Conservation (phyloP, 306 rosid species). For the Dryas alaskensis region DNA sequence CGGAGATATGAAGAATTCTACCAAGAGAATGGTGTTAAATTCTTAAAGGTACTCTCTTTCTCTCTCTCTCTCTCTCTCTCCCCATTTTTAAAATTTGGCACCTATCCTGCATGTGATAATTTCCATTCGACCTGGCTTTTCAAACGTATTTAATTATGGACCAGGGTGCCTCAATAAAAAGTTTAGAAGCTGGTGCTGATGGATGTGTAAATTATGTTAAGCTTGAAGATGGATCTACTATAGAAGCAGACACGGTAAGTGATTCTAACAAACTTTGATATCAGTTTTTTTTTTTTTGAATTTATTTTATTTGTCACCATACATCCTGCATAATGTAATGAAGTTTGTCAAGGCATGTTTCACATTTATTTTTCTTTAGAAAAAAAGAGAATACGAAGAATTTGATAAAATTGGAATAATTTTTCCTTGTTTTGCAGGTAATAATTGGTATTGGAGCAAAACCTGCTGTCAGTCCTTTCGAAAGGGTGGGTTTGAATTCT, state of each 20-base stretch:
- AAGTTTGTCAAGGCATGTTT: not conserved
- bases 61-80: conserved; percentile 26
- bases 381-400: not conserved
- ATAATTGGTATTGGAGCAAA: conserved; percentile 84
- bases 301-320: conserved; percentile 16
- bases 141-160: conserved; percentile 29
- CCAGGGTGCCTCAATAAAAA: conserved; percentile 74
- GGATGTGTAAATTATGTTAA: conserved; percentile 66
- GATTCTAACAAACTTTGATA: conserved; percentile 2
- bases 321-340: conserved; percentile 1
- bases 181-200: conserved; percentile 69
- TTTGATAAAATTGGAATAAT: conserved; percentile 11
- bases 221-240: conserved; percentile 75
- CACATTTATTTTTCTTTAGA: not conserved
- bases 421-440: conserved; percentile 50
- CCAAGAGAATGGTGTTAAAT: conserved; percentile 79
- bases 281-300: not conserved
- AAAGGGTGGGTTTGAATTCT: conserved; percentile 59
- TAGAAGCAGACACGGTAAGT: conserved; percentile 83
- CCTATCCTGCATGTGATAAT: not conserved
- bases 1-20: conserved; percentile 83
- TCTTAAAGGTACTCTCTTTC: conserved; percentile 56
- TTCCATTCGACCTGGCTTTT: not conserved
- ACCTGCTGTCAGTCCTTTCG: conserved; percentile 83
- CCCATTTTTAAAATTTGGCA: not conserved